Conservation (phyloP, 768 basidiomycete species). For the Lyophyllum atratum region DNA sequence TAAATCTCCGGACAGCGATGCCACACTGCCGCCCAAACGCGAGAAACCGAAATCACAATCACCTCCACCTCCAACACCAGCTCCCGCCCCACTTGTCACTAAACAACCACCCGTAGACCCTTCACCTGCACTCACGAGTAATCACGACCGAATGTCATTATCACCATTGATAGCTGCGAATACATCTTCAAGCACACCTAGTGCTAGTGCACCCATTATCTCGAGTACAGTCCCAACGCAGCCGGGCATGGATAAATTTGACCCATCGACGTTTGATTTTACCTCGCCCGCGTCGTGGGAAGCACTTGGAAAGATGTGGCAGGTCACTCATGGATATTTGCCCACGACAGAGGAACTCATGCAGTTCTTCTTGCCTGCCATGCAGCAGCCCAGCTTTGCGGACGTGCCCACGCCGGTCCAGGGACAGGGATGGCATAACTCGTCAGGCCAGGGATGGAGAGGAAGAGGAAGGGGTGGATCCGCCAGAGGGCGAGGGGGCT, state of each 20-base stretch:
- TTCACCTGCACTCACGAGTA: slow-evolving; percentile 43
- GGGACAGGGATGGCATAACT: slow-evolving; percentile 22
- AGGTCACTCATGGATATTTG: slow-evolving; percentile 61
- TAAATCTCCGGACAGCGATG: slow-evolving; percentile 41
- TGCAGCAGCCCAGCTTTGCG: slow-evolving; percentile 24
- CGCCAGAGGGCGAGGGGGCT: slow-evolving; percentile 40
- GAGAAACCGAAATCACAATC: slow-evolving; percentile 23
- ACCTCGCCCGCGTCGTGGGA: slow-evolving; percentile 78
- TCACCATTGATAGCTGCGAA: slow-evolving; percentile 56
- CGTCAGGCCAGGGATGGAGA: slow-evolving; percentile 26
- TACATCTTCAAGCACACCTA: slow-evolving; percentile 55
- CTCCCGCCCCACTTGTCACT: slow-evolving; percentile 23
- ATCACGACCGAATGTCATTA: slow-evolving; percentile 46
- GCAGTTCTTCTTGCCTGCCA: slow-evolving; percentile 62
- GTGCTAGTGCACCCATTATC: slow-evolving; percentile 41
- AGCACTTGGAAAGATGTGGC: slow-evolving; percentile 78
- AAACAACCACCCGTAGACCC: slow-evolving; percentile 40
- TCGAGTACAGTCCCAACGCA: slow-evolving; percentile 35
- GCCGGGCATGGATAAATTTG: slow-evolving; percentile 66
- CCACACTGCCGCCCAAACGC: slow-evolving; percentile 27
- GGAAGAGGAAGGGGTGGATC: slow-evolving; percentile 37
- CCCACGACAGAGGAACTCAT: slow-evolving; percentile 79
- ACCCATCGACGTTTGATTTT: slow-evolving; percentile 72
- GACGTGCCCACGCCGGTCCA: slow-evolving; percentile 18
- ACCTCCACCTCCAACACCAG: slow-evolving; percentile 20